These are phyloP conservation scores for Benincasa hispida DNA, from an alignment of 306 rosid species.

Conservation along the genomic window DNA sequence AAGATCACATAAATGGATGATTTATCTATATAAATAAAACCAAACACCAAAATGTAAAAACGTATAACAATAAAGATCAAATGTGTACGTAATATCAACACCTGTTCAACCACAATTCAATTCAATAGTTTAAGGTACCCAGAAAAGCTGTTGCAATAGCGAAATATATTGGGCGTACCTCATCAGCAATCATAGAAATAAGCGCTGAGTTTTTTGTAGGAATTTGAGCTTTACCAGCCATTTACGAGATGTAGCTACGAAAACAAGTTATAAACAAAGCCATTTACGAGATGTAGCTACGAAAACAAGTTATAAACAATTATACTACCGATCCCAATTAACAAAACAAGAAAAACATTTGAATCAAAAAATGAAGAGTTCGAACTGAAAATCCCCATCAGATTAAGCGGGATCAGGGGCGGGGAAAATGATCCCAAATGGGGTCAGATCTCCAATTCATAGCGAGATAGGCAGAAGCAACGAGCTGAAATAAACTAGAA, in stretches of 20 bases:
- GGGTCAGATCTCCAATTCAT: not conserved
- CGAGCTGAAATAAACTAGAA: not conserved
- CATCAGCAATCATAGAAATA: slow-evolving; percentile 90
- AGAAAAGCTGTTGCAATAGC: not conserved
- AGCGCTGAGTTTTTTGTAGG: slow-evolving; percentile 53
- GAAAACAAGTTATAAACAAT: not conserved
- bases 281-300: not conserved
- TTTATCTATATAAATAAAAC: not conserved
- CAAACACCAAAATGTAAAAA: not conserved
- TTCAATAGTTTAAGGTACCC: not conserved
- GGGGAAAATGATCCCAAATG: not conserved
- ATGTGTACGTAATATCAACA: not conserved
- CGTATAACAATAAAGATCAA: not conserved
- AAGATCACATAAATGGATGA: not conserved
- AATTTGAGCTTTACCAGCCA: slow-evolving; percentile 61
- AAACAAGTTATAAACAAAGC: not conserved
- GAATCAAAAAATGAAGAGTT: not conserved
- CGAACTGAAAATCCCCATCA: not conserved
- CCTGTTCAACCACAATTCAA: not conserved
- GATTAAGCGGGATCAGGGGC: not conserved
- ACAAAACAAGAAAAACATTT: not conserved
- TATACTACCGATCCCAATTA: not conserved
- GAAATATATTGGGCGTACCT: slow-evolving; percentile 31
- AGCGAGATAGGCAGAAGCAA: not conserved
- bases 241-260: slow-evolving; percentile 9